These are phyloP conservation scores for Macroventuria anomochaeta DNA, from an alignment of 2,329 filamentous ascomycete species.

Conservation along the genomic window DNA sequence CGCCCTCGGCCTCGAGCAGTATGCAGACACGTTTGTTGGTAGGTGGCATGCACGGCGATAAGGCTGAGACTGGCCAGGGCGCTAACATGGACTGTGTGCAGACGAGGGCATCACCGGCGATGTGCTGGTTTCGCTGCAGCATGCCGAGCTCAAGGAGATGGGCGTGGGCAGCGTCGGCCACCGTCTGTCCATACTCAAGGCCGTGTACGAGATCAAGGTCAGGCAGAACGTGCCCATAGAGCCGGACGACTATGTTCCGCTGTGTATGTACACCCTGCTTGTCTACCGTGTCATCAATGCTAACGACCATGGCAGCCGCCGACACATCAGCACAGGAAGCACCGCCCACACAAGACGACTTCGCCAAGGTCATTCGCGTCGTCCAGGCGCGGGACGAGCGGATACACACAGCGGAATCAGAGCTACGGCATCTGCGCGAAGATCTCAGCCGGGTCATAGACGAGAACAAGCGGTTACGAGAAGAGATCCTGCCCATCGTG, in stretches of 20 bases:
- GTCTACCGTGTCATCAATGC: too few relatives aligned
- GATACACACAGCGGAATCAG: constrained; percentile 81
- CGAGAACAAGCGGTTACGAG: constrained; percentile 85
- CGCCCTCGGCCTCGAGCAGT: constrained; percentile 79
- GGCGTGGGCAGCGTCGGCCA: constrained; percentile 92
- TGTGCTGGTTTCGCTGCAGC: constrained; percentile 83
- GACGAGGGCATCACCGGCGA: constrained; percentile 96
- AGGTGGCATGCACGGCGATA: too few relatives aligned
- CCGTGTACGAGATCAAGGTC: constrained; percentile 94
- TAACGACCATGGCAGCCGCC: constrained; percentile 66
- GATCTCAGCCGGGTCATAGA: constrained; percentile 64
- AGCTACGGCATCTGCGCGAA: constrained; percentile 75
- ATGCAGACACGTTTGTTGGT: constrained; percentile 85
- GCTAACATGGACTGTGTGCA: constrained; percentile 49
- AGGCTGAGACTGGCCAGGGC: too few relatives aligned
- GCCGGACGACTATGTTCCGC: constrained; percentile 88
- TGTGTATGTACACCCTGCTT: constrained; percentile 68
- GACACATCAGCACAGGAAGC: constrained; percentile 86
- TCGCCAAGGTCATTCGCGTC: constrained; percentile 87
- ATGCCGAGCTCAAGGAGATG: constrained; percentile 95
- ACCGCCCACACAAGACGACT: constrained; percentile 89
- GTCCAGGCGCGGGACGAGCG: constrained; percentile 89
- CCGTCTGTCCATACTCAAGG: constrained; percentile 91
- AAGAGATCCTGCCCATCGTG: constrained; percentile 89
- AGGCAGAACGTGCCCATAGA: constrained; percentile 91